Base-by-base conservation (phyloP, 2,329 filamentous ascomycete species). In the Penicillium verrucosum region DNA sequence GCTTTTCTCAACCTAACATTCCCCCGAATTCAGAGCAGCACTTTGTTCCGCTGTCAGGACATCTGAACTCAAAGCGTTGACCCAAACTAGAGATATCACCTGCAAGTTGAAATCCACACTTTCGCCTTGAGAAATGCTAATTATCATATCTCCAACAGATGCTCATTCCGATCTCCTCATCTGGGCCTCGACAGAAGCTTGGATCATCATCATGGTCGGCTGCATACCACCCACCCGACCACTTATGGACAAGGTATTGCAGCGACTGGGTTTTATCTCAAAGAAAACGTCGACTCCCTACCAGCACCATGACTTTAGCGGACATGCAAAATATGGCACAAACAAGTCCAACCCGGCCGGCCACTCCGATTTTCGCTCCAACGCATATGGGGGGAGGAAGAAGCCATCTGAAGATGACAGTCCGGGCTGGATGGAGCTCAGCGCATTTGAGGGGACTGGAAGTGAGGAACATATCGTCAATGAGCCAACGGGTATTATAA, bases 131-230 rank as follows among this genome's bases (percentile, higher is more conserved):
- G 10, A 10, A 5, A 45, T 44, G 16, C 44, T 40, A 11, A 47
- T 41, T 7, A 42, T 14, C n/a, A 16, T 25, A 16, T n/a, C 41
- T 18, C 8, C 11, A 37, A 46, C 30, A 65, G 62, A 61, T 23
- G 49, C 43, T 14, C 52, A 57, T 44, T 32, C 61, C 7, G 38
- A 34, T 23, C 63, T 65, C 25, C 27, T 64, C 30, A 61, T 64
- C 46, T 64, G 62, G 62, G 60, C 54, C 6, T 58, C 52, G 9
- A 63, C 62, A 5, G 62, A 66, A 57, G 30, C 42, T 5, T 66
- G 62, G 62, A 60, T 65, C 25, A 38, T 65, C 27, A 52, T 61
- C 38, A 56, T 65, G 12, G 60, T 65, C 21, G 60, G 62, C 32
- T 63, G 57, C 36, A 42, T 65, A 8, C 63, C 63, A 7, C 58